Evolutionary conservation across 495 filamentous ascomycete species (phyloP).

Genomic region (Articulospora tetracladia): DNA sequence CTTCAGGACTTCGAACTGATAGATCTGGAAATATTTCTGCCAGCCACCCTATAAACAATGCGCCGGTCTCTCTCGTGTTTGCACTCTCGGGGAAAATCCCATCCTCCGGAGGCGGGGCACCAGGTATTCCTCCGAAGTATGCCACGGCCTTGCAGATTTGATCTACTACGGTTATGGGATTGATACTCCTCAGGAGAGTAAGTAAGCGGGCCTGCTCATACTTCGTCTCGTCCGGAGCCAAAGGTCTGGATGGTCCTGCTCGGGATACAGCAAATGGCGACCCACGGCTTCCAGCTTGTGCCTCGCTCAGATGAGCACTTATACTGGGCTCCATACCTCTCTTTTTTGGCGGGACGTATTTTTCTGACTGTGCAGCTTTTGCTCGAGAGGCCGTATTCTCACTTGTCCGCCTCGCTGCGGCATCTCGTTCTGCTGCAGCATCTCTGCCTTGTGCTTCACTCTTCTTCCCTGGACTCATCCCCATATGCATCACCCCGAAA

Average conservation of each 20-base stretch:
- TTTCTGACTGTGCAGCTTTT: constrained; percentile 44
- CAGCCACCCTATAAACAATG: constrained; percentile 54
- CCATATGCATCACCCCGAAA: constrained; percentile 56
- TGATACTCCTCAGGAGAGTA: constrained; percentile 46
- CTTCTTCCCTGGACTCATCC: constrained; percentile 34
- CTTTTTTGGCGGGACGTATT: constrained; percentile 45
- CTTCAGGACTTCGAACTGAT: constrained; percentile 19
- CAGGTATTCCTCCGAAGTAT: constrained; percentile 54
- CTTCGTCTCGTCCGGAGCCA: constrained; percentile 46
- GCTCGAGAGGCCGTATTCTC: constrained; percentile 51
- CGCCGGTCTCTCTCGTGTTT: constrained; percentile 48
- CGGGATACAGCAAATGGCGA: constrained; percentile 22
- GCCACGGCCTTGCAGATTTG: constrained; percentile 54
- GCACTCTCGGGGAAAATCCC: constrained; percentile 50
- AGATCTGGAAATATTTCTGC: constrained; percentile 53
- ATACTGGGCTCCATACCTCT: constrained; percentile 31
- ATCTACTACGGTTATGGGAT: constrained; percentile 49
- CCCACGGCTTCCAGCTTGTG: constrained; percentile 23
- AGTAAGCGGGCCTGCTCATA: constrained; percentile 50
- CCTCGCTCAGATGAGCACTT: constrained; percentile 29
- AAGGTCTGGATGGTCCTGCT: constrained; percentile 24
- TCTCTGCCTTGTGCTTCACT: constrained; percentile 41
- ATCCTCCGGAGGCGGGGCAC: constrained; percentile 47
- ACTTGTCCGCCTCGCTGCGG: constrained; percentile 40
- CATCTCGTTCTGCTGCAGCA: constrained; percentile 45